These are phyloP conservation scores for Botrytis galanthina DNA, from an alignment of 2,329 filamentous ascomycete genomes.

Conservation along the genomic window DNA sequence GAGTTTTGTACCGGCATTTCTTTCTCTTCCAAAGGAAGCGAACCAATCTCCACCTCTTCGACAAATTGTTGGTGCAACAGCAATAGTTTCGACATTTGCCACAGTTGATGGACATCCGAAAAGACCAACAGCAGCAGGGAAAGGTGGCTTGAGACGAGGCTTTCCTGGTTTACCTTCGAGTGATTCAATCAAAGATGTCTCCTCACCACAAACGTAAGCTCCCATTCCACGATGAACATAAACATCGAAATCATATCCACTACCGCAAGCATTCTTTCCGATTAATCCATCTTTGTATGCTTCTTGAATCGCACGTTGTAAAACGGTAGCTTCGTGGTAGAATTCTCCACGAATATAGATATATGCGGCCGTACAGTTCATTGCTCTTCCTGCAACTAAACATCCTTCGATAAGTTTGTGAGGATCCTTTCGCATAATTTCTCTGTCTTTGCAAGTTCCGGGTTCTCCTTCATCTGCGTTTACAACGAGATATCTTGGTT, in stretches of 20 bases:
- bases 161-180: slow-evolving; percentile 98
- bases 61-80: slow-evolving; percentile 93
- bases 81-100: slow-evolving; percentile 95
- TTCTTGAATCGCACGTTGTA: slow-evolving; percentile 96
- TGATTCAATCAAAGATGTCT: slow-evolving; percentile 97
- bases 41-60: slow-evolving; percentile 93
- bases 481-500: slow-evolving; percentile 94
- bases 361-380: slow-evolving; percentile 98
- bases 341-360: slow-evolving; percentile 99
- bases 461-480: slow-evolving; percentile 99
- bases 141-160: slow-evolving; percentile 96
- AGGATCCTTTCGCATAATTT: slow-evolving; percentile 99
- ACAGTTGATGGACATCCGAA: slow-evolving; percentile 98
- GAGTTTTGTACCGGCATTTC: slow-evolving; percentile 95
- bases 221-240: slow-evolving; percentile 95
- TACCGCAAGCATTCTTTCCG: slow-evolving; percentile 96
- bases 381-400: slow-evolving; percentile 90
- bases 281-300: slow-evolving; percentile 93
- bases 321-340: slow-evolving; percentile 87
- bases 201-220: slow-evolving; percentile 96
- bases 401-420: slow-evolving; percentile 99
- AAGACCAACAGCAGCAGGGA: slow-evolving; percentile 93
- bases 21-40: slow-evolving; percentile 86
- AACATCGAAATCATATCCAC: slow-evolving; percentile 97
- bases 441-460: slow-evolving; percentile 98